Conservation (phyloP, 768 basidiomycete species). For the Exidia glandulosa region DNA sequence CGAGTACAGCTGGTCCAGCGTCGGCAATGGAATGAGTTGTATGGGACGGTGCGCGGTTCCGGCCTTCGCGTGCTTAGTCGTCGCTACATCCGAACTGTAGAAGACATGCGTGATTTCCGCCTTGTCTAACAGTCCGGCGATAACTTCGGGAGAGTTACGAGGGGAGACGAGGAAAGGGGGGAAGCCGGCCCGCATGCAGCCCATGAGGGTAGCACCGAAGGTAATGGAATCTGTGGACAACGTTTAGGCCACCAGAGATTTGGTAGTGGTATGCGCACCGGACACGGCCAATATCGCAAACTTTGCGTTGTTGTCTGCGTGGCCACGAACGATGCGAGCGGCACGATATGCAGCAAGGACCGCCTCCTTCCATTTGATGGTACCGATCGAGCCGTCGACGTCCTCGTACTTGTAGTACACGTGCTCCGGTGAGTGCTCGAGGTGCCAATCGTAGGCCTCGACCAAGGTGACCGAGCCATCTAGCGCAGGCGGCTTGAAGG, state of each 20-base stretch:
- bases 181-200: conserved; percentile 10
- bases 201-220: conserved; percentile 3
- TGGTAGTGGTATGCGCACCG: not conserved
- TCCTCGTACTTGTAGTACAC: conserved; percentile 10
- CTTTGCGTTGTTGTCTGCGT: not conserved
- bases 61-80: not conserved
- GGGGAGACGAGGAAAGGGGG: conserved; percentile 25
- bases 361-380: not conserved
- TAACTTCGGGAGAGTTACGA: conserved; percentile 35
- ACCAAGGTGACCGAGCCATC: conserved; percentile 23
- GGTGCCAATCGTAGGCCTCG: conserved; percentile 24
- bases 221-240: conserved; percentile 18
- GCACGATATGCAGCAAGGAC: not conserved
- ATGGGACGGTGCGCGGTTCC: not conserved
- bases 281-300: conserved; percentile 6
- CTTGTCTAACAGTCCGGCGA: conserved; percentile 32
- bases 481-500: conserved; percentile 24
- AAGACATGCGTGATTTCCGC: conserved; percentile 22
- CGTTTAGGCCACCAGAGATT: not conserved
- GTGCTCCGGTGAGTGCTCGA: conserved; percentile 18
- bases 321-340: not conserved
- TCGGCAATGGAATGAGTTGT: conserved; percentile 7
- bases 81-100: not conserved
- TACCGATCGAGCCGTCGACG: not conserved
- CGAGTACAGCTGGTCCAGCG: conserved; percentile 13